A percentile compares a stretch with the other conserved stretches of the same genome.
Evolutionary conservation across 2,329 filamentous ascomycete species (phyloP).

Genomic region (Colletotrichum liriopes): DNA sequence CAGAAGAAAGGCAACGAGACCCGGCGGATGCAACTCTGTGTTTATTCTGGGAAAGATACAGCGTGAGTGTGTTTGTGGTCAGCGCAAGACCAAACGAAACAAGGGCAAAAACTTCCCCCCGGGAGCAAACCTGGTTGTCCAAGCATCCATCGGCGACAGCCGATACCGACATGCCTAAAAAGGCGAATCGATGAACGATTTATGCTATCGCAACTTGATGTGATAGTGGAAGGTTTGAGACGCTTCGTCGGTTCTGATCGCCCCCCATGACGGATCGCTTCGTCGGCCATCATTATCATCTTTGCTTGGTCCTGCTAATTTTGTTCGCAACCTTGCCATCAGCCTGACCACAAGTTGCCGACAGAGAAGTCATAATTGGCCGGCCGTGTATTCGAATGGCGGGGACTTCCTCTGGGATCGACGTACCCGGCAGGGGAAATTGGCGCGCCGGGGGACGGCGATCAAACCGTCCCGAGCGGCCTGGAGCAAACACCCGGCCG

Average conservation of each 20-base stretch:
- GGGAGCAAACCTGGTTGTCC: constrained; percentile 16
- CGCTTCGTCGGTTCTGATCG: constrained; percentile 21
- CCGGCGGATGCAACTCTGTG: background rate
- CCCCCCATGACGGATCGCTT: constrained; percentile 17
- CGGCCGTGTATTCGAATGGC: background rate
- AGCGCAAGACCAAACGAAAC: constrained; percentile 35
- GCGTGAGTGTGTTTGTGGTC: background rate
- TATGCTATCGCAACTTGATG: constrained; percentile 1
- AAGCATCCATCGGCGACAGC: constrained; percentile 13
- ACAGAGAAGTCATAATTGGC: background rate
- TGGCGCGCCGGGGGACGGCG: constrained; percentile 19
- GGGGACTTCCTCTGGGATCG: constrained; percentile 27
- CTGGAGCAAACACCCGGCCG: constrained; percentile 31
- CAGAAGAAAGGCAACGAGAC: constrained; percentile 11
- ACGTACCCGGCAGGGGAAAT: constrained; percentile 27
- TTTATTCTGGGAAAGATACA: constrained; percentile 17
- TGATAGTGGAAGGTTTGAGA: constrained; percentile 3
- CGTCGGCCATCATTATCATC: constrained; percentile 12
- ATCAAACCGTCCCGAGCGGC: constrained; percentile 41
- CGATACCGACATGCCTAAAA: background rate
- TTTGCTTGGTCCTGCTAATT: constrained; percentile 18
- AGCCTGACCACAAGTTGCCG: constrained; percentile 15
- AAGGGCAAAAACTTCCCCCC: constrained; percentile 40
- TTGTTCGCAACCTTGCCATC: background rate
- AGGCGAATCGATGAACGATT: background rate